Evolutionary conservation across 768 basidiomycete species (phyloP), one percentile per base, ranked within the genome.

Genomic region (Cytidiella melzeri): DNA sequence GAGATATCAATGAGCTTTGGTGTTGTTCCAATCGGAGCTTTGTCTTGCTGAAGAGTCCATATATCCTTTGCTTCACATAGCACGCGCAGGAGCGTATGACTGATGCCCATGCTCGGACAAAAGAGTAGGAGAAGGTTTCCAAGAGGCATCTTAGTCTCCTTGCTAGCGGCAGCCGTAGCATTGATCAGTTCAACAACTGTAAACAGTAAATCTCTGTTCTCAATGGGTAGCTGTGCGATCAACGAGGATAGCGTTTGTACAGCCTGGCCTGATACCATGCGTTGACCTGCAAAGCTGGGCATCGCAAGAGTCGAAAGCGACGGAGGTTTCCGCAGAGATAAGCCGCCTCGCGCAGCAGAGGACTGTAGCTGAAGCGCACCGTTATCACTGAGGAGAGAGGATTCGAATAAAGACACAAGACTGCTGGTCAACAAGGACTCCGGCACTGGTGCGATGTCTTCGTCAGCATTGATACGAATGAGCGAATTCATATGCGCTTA

Each of bases 61-160:
- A 90, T 77, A 19, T 67, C 74, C 48, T 80, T 73, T 7, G 76
- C 75, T 62, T 92, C 88, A 57, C 87, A 87, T 2, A 92, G 64
- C 25, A 83, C 76, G 54, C 84, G 76, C 56, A 92, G 65, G 23
- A 92, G 61, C 1, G 82, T 73, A 13, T 87, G 87, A 50, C 72
- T 87, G 80, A 93, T 84, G 60, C 77, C 81, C 61, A 93, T 65
- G 61, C 83, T 91, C 5, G 93, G 94, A 54, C 88, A 92, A 62
- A 97, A 83, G 43, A 95, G 85, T 27, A 94, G 70, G 42, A 94
- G 70, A 57, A 97, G 65, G 60, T 96, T 96, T 64, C 85, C 85
- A 55, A 96, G 66, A 2, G 92, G 90, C 93, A 97, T 97, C 68
- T 90, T 91, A 28, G 92, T 97, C 58, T 81, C 78, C 55, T 75